Percentiles rank a stretch among this genome's conserved stretches.
Evolutionary conservation across 2,329 filamentous ascomycete species (phyloP).

Genomic region (Aureobasidium sp.): DNA sequence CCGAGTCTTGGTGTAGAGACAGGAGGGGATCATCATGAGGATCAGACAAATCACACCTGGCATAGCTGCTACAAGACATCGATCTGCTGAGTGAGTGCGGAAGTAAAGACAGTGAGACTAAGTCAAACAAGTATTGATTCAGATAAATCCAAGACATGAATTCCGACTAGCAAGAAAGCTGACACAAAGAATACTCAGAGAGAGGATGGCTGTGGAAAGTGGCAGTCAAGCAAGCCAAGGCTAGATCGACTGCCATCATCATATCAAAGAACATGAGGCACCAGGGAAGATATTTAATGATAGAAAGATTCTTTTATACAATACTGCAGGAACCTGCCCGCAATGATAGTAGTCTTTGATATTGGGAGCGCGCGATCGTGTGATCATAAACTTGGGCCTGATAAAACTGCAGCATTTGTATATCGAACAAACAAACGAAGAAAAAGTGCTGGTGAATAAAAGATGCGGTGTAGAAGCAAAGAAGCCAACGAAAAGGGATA

Average conservation of each 20-base stretch:
- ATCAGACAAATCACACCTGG: not conserved
- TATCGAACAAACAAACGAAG: not conserved
- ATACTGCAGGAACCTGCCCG: conserved; percentile 8
- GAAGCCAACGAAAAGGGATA: not conserved
- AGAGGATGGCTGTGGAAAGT: not conserved
- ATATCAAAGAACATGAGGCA: not conserved
- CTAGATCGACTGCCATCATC: not conserved
- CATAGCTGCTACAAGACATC: not conserved
- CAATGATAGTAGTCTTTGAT: not conserved
- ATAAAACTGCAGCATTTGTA: conserved; percentile 4
- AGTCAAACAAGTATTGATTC: not conserved
- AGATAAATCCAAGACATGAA: not conserved
- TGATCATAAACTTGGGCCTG: conserved; percentile 4
- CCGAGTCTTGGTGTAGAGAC: not conserved
- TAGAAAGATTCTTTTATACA: conserved; percentile 7
- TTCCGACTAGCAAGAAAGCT: not conserved
- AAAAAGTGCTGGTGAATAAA: not conserved
- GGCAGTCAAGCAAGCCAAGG: not conserved
- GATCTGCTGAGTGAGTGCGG: not conserved
- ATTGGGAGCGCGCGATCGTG: not conserved
- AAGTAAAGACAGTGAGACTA: not conserved
- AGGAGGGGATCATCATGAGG: not conserved
- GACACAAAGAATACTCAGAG: no score
- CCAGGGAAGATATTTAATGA: not conserved
- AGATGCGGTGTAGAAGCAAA: not conserved